Percentiles rank a stretch among this genome's conserved stretches.
Conservation (phyloP, 169 alveolate species). For the Plasmodium cynomolgi region DNA sequence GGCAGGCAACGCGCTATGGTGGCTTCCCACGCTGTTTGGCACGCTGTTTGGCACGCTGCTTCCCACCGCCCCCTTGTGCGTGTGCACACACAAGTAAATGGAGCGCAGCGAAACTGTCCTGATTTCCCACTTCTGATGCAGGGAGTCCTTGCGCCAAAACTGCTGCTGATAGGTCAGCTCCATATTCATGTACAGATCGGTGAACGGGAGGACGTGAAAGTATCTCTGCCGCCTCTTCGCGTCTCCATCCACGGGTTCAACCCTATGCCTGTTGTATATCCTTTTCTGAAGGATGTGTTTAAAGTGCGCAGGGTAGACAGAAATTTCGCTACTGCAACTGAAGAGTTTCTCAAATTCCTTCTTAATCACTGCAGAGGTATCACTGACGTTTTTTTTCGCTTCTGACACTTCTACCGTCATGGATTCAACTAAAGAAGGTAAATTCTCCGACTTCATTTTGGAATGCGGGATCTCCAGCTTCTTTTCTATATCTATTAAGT, state of each 20-base stretch:
- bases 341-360: slow-evolving; percentile 37
- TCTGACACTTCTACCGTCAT: slow-evolving; percentile 7
- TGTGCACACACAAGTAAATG: slow-evolving; percentile 60
- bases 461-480: slow-evolving; percentile 65
- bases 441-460: slow-evolving; percentile 47
- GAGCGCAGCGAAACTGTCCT: slow-evolving; percentile 54
- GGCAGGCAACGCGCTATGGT: background rate
- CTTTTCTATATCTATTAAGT: slow-evolving; percentile 60
- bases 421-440: slow-evolving; percentile 7
- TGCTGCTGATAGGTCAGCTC: slow-evolving; percentile 13
- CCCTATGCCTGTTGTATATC: background rate
- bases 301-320: slow-evolving; percentile 71
- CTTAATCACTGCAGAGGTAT: slow-evolving; percentile 14
- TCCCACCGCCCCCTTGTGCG: slow-evolving; percentile 4
- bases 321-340: slow-evolving; percentile 25
- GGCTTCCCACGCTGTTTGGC: background rate
- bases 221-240: slow-evolving; percentile 23
- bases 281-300: slow-evolving; percentile 34
- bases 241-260: background rate
- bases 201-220: slow-evolving; percentile 51
- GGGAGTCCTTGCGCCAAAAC: slow-evolving; percentile 52
- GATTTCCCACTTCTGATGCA: slow-evolving; percentile 66
- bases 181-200: slow-evolving; percentile 62
- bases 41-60: background rate
- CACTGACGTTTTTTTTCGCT: slow-evolving; percentile 13